These are phyloP conservation scores for Cyberlindnera veronae DNA, from an alignment of 805 yeast species.

Conservation along the genomic window DNA sequence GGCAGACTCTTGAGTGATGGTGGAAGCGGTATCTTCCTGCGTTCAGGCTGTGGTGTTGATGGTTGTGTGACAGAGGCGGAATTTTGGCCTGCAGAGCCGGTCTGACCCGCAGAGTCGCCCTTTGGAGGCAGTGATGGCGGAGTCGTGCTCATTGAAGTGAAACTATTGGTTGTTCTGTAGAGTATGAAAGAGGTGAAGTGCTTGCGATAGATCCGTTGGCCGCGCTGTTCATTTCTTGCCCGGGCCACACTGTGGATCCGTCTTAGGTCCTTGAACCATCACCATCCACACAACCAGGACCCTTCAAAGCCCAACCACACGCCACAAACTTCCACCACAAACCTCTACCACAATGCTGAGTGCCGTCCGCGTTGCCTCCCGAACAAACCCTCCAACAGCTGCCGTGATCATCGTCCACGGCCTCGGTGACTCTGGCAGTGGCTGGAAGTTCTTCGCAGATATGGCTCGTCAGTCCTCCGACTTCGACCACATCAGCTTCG, in stretches of 20 bases:
- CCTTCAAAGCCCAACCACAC: not conserved
- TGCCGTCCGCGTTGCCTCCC: constrained; percentile 32
- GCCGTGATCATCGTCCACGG: constrained; percentile 84
- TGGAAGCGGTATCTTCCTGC: constrained; percentile 18
- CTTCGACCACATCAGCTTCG: constrained; percentile 58
- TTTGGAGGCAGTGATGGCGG: constrained; percentile 22
- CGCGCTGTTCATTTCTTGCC: too few species aligned
- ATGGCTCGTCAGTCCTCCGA: constrained; percentile 43
- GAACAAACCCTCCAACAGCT: constrained; percentile 43
- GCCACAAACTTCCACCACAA: not conserved
- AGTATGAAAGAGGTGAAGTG: too few species aligned
- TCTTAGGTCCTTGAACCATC: too few species aligned
- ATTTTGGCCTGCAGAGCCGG: not conserved
- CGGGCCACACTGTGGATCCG: too few species aligned
- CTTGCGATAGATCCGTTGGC: too few species aligned
- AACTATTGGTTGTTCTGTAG: not conserved
- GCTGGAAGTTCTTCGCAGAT: constrained; percentile 83
- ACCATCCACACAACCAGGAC: too few species aligned
- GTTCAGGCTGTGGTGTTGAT: constrained; percentile 6
- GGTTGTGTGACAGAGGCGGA: not conserved
- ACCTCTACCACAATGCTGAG: constrained; percentile 10
- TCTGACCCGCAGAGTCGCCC: constrained; percentile 1
- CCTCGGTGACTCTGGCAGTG: constrained; percentile 85
- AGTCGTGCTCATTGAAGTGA: not conserved
- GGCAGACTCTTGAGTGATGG: constrained; percentile 20